Evolutionary conservation across 306 rosid species (phyloP).

Genomic region (Quercus dentata): DNA sequence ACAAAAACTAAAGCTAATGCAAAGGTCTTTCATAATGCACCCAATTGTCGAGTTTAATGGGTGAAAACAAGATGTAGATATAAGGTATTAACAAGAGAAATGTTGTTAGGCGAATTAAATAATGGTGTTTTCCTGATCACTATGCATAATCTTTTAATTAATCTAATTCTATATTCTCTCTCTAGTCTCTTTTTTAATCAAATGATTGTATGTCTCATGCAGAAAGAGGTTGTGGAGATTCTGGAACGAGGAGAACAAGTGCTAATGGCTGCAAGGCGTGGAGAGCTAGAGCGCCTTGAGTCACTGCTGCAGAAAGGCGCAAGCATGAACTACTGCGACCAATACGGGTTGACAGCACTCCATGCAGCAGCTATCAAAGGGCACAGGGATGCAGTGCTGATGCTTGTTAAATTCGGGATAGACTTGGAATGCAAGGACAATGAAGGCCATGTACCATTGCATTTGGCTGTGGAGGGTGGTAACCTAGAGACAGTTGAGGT

Average conservation of each 20-base stretch:
- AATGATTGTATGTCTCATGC: not conserved
- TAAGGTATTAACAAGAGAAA: not conserved
- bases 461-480: conserved; percentile 65
- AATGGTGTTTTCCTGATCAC: too few relatives aligned
- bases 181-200: not conserved
- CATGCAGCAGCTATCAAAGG: conserved; percentile 77
- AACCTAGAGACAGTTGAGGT: conserved; percentile 41
- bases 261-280: conserved; percentile 51
- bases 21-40: too few relatives aligned
- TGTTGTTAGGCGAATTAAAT: not conserved
- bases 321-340: conserved; percentile 35
- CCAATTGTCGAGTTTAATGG: too few relatives aligned
- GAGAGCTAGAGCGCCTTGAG: conserved; percentile 38
- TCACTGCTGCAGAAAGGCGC: conserved; percentile 39
- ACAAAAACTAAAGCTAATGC: too few relatives aligned
- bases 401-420: conserved; percentile 42
- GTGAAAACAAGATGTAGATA: too few relatives aligned
- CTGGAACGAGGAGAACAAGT: conserved; percentile 52
- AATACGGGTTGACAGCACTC: conserved; percentile 69
- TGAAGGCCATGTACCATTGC: conserved; percentile 74
- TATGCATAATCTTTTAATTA: too few relatives aligned
- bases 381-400: conserved; percentile 45
- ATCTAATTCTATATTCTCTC: too few relatives aligned
- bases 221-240: conserved; percentile 27
- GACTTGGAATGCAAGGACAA: conserved; percentile 58